Percentiles rank a stretch among this genome's conserved stretches.
phyloP scores from a whole-genome alignment of 2,329 filamentous ascomycete species.

The Dactylellina leptospora region DNA sequence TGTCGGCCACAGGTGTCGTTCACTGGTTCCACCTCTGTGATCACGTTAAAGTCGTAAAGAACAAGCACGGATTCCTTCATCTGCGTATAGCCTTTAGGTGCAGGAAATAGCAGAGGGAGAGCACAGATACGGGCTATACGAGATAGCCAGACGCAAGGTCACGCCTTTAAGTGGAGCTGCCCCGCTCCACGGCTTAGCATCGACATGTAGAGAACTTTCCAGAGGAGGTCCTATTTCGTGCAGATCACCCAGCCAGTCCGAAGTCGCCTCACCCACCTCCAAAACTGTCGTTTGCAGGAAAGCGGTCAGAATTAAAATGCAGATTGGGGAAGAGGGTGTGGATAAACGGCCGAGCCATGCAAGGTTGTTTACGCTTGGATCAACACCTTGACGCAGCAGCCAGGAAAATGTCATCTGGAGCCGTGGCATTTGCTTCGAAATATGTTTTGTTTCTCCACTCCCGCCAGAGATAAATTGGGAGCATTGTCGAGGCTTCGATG shows the following conservation, averaged over 20 bases:
- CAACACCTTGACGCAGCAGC: slow-evolving; percentile 45
- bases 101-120: slow-evolving; percentile 29
- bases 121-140: slow-evolving; percentile 40
- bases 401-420: slow-evolving; percentile 18
- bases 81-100: slow-evolving; percentile 1
- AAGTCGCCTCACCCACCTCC: no score
- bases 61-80: slow-evolving; percentile 34
- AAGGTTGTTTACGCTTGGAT: slow-evolving; percentile 52
- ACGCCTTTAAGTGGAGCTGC: slow-evolving; percentile 18
- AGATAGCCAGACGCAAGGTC: slow-evolving; percentile 38
- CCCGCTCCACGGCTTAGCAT: slow-evolving; percentile 16
- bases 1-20: slow-evolving; percentile 10
- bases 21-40: slow-evolving; percentile 5
- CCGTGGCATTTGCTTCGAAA: slow-evolving; percentile 45
- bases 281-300: slow-evolving; percentile 40
- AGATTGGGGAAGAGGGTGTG: slow-evolving; percentile 49
- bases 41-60: slow-evolving; percentile 15
- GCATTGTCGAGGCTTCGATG: slow-evolving; percentile 11
- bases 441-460: slow-evolving; percentile 31
- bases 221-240: slow-evolving; percentile 26
- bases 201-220: slow-evolving; percentile 31
- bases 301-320: slow-evolving; percentile 27
- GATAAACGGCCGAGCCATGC: slow-evolving; percentile 51
- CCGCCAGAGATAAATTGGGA: slow-evolving; percentile 37
- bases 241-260: slow-evolving; percentile 30